Evolutionary conservation across 768 basidiomycete genomes (phyloP).

Genomic region (Panus rudis): DNA sequence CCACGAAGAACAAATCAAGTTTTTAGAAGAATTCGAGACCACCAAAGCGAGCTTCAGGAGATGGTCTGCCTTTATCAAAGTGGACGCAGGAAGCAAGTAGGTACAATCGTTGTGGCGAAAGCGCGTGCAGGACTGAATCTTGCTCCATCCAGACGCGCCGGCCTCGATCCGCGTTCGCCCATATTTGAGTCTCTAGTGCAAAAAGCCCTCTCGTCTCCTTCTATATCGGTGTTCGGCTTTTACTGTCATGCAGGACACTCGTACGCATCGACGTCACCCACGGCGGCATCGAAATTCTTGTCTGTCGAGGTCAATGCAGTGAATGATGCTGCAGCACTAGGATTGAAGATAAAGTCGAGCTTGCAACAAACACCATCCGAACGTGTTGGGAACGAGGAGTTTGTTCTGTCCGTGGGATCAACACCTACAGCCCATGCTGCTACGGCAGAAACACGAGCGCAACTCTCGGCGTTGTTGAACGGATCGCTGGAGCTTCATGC

Average conservation of each 20-base stretch:
- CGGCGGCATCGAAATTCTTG: slow-evolving; percentile 59
- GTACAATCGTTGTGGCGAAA: slow-evolving; percentile 21
- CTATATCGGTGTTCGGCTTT: slow-evolving; percentile 69
- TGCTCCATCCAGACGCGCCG: slow-evolving; percentile 55
- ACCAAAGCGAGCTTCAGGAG: slow-evolving; percentile 29
- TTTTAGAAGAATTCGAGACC: slow-evolving; percentile 55
- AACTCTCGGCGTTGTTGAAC: slow-evolving; percentile 41
- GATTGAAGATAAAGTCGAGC: slow-evolving; percentile 27
- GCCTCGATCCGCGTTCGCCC: slow-evolving; percentile 46
- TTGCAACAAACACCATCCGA: slow-evolving; percentile 37
- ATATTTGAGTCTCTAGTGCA: slow-evolving; percentile 50
- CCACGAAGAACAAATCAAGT: slow-evolving; percentile 62
- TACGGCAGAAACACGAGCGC: slow-evolving; percentile 39
- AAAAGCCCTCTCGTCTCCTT: slow-evolving; percentile 44
- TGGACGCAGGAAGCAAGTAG: slow-evolving; percentile 74
- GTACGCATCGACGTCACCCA: slow-evolving; percentile 65
- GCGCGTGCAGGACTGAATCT: slow-evolving; percentile 10
- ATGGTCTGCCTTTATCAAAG: slow-evolving; percentile 79
- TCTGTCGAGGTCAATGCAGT: slow-evolving; percentile 66
- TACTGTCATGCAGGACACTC: slow-evolving; percentile 76
- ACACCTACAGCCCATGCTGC: slow-evolving; percentile 84
- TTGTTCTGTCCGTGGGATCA: slow-evolving; percentile 77
- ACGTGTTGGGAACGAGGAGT: no score
- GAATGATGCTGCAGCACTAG: slow-evolving; percentile 54
- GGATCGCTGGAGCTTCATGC: slow-evolving; percentile 73